Evolutionary conservation across 2,329 filamentous ascomycete species (phyloP), one percentile per base, ranked within the genome.

Genomic region (Pleoardoris graminearum): DNA sequence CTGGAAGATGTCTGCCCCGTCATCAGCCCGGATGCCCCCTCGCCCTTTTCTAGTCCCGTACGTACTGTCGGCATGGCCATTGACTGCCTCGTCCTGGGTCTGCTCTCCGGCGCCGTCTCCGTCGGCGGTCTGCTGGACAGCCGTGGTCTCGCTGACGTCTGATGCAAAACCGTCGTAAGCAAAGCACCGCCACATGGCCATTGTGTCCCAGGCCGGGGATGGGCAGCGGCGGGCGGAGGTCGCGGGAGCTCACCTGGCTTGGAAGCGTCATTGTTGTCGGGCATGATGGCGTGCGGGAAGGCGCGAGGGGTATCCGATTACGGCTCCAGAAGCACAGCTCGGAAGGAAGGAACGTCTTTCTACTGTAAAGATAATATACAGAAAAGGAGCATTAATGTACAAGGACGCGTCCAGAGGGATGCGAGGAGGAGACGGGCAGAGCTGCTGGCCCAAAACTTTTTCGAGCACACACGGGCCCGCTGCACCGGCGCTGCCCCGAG

Each of bases 1-100:
- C 71, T 85, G 82, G 76, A 87, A 87, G 64, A 87, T 80, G 66
- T 77, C 80, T 79, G 55, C 17, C 32, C 3, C 2, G 12, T 19
- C 5, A 30, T 61, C 49, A 67, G 54, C 29, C n/a, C 14, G 36
- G 25, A 21, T 21, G 21, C 7, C 35, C 17, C 11, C 1, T 8
- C 14, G 22, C 3, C 11, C 14, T 14, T 16, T 14, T n/a, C 3
- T 21, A 12, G 23, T 10, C 14, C 43, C 17, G 14, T 25, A 62
- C 69, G 37, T 67, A 72, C 69, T 72, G 50, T 71, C 69, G 51
- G 61, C 58, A 50, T 61, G 63, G 55, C 58, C 68, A 57, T 65
- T 67, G 50, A 54, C 60, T 35, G 44, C 62, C 23, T 67, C 68
- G 11, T 68, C 67, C 14, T 66, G 63, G 11, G 54, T 50, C 52